Percentiles rank a stretch among this genome's conserved stretches.
These are phyloP conservation scores for Cyclocybe aegerita DNA, from an alignment of 768 basidiomycete species.

Conservation along the genomic window DNA sequence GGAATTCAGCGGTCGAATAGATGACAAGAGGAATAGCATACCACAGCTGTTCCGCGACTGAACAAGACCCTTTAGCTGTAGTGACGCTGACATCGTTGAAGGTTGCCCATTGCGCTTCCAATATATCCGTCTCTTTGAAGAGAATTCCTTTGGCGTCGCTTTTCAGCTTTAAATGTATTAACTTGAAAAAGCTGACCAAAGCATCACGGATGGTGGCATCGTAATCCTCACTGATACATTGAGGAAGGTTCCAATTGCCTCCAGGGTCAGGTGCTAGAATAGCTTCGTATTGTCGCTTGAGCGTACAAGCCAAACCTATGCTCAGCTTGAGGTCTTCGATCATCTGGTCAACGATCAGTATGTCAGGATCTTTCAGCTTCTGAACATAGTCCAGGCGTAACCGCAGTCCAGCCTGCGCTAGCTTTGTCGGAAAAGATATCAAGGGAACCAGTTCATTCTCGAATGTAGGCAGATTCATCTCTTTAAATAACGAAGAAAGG, in stretches of 20 bases:
- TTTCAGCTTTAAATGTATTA: constrained; percentile 96
- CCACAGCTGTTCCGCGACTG: constrained; percentile 97
- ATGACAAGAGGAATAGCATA: constrained; percentile 34
- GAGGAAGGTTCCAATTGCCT: constrained; percentile 85
- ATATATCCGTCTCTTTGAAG: constrained; percentile 97
- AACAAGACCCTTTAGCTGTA: constrained; percentile 80
- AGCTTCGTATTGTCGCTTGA: constrained; percentile 93
- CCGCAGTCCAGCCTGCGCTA: constrained; percentile 88
- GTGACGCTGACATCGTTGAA: constrained; percentile 91
- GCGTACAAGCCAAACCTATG: constrained; percentile 89
- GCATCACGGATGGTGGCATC: constrained; percentile 88
- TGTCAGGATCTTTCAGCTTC: constrained; percentile 84
- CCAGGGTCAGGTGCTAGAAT: constrained; percentile 85
- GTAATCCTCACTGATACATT: constrained; percentile 88
- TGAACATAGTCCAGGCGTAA: constrained; percentile 87
- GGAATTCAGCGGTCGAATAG: background rate
- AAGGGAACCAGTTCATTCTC: constrained; percentile 86
- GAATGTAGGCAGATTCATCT: constrained; percentile 91
- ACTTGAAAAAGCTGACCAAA: constrained; percentile 84
- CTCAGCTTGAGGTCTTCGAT: constrained; percentile 89
- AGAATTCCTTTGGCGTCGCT: constrained; percentile 89
- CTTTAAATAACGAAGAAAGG: constrained; percentile 69
- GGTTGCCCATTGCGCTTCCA: constrained; percentile 95
- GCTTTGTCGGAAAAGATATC: constrained; percentile 94
- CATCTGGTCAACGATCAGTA: constrained; percentile 92